phyloP scores from a whole-genome alignment of 2,329 filamentous ascomycete species.

The Colletotrichum tanaceti region DNA sequence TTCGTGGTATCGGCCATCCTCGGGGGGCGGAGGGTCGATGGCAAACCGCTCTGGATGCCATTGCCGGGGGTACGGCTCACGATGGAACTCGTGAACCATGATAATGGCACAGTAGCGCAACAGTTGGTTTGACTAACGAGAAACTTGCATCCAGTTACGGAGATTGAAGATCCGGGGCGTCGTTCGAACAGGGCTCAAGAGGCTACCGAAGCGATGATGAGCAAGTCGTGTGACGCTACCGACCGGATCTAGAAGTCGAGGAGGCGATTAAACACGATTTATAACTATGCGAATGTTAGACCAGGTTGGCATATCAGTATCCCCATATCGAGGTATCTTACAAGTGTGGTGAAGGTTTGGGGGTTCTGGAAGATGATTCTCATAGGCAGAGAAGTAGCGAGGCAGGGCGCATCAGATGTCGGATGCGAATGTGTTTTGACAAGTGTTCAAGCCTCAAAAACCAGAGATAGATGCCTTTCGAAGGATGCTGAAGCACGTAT shows the following conservation, averaged over 20 bases:
- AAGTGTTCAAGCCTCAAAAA: conserved; percentile 9
- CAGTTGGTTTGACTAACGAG: conserved; percentile 7
- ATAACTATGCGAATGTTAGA: conserved; percentile 37
- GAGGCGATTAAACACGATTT: conserved; percentile 32
- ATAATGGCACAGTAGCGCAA: conserved; percentile 15
- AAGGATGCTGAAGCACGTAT: conserved; percentile 10
- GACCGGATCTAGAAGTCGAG: conserved; percentile 5
- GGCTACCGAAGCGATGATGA: conserved; percentile 7
- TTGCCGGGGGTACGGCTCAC: conserved; percentile 54
- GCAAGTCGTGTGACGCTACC: background rate
- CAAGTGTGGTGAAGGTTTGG: conserved; percentile 1
- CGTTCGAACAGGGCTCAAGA: conserved; percentile 11
- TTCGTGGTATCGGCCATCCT: conserved; percentile 39
- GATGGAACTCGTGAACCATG: conserved; percentile 57
- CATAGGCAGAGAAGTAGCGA: conserved; percentile 14
- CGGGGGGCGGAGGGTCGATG: conserved; percentile 40
- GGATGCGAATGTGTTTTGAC: conserved; percentile 24
- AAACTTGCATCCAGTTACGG: conserved; percentile 17
- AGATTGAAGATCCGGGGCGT: conserved; percentile 1
- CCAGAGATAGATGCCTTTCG: conserved; percentile 15
- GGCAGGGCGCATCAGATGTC: conserved; percentile 7
- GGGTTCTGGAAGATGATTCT: conserved; percentile 11
- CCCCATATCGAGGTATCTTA: conserved; percentile 18
- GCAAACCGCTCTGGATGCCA: conserved; percentile 47
- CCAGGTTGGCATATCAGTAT: conserved; percentile 8